Evolutionary conservation across 2,329 filamentous ascomycete species (phyloP).

Genomic region (Aspergillus aculeatinus): DNA sequence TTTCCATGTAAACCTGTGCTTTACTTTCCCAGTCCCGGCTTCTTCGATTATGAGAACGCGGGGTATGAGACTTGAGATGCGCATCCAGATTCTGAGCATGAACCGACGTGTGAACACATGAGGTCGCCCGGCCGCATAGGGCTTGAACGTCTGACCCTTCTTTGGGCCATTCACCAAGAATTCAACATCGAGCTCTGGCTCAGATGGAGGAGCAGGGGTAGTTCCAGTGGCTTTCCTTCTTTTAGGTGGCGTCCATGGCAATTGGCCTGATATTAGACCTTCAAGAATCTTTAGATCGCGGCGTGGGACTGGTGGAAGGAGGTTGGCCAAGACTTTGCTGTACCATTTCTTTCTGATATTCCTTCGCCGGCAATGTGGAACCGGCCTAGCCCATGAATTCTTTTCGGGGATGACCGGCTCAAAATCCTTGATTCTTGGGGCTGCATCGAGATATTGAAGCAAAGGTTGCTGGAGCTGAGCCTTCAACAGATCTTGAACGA

Average conservation of each 20-base stretch:
- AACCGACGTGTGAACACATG: constrained; percentile 41
- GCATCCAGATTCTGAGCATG: constrained; percentile 40
- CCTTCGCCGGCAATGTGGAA: constrained; percentile 30
- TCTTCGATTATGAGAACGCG: constrained; percentile 12
- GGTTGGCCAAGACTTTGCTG: constrained; percentile 24
- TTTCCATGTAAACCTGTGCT: constrained; percentile 34
- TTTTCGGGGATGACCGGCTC: constrained; percentile 34
- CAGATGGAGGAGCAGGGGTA: neutral
- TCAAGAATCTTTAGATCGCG: constrained; percentile 36
- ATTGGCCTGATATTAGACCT: constrained; percentile 32
- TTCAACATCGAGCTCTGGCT: constrained; percentile 21
- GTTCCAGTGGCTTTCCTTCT: constrained; percentile 22
- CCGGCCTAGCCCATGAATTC: constrained; percentile 38
- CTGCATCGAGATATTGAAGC: constrained; percentile 24
- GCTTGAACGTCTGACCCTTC: constrained; percentile 35
- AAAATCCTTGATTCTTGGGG: constrained; percentile 25
- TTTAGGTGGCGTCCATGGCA: constrained; percentile 32
- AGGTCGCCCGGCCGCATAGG: constrained; percentile 37
- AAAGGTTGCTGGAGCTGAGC: constrained; percentile 34
- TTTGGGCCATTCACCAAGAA: constrained; percentile 39
- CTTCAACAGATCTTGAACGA: constrained; percentile 33
- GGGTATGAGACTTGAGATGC: constrained; percentile 36
- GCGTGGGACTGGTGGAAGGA: constrained; percentile 43
- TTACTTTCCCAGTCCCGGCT: constrained; percentile 18
- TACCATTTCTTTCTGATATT: constrained; percentile 44